Percentiles rank a stretch among this genome's conserved stretches.
These are phyloP conservation scores for Aspergillus ostianus DNA, from an alignment of 495 filamentous ascomycete species.

Conservation along the genomic window DNA sequence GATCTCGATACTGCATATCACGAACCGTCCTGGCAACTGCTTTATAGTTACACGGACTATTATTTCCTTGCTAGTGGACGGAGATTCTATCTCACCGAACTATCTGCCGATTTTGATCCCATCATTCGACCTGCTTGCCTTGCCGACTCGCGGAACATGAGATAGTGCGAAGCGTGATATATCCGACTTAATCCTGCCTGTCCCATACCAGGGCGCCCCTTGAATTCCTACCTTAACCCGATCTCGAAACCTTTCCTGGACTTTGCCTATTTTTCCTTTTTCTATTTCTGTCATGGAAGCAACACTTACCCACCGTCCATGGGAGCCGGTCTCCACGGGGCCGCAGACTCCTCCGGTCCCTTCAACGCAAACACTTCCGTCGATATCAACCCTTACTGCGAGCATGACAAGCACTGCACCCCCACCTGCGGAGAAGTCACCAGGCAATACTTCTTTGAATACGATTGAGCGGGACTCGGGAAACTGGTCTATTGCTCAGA, in stretches of 20 bases:
- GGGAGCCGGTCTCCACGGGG: slow-evolving; percentile 38
- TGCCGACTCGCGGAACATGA: slow-evolving; percentile 26
- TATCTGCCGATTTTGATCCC: neutral
- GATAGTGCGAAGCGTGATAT: slow-evolving; percentile 21
- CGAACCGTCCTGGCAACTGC: neutral
- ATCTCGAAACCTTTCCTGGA: neutral
- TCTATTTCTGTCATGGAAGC: slow-evolving; percentile 33
- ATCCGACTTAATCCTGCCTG: neutral
- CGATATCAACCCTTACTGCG: slow-evolving; percentile 48
- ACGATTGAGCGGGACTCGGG: slow-evolving; percentile 51
- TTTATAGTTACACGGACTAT: slow-evolving; percentile 2
- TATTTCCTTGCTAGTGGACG: neutral
- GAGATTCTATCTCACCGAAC: slow-evolving; percentile 4
- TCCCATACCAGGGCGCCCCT: slow-evolving; percentile 4
- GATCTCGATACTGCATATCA: neutral
- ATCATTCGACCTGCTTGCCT: slow-evolving; percentile 3
- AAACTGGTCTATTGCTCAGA: slow-evolving; percentile 53
- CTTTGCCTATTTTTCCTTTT: neutral
- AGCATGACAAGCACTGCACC: slow-evolving; percentile 32
- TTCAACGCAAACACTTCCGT: slow-evolving; percentile 46
- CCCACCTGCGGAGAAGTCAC: slow-evolving; percentile 41
- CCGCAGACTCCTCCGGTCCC: slow-evolving; percentile 34
- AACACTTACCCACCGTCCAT: slow-evolving; percentile 41
- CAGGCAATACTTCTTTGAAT: slow-evolving; percentile 45
- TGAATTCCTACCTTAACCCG: neutral